phyloP scores from a whole-genome alignment of 2,329 filamentous ascomycete genomes.

The Aspergillus hiratsukae region DNA sequence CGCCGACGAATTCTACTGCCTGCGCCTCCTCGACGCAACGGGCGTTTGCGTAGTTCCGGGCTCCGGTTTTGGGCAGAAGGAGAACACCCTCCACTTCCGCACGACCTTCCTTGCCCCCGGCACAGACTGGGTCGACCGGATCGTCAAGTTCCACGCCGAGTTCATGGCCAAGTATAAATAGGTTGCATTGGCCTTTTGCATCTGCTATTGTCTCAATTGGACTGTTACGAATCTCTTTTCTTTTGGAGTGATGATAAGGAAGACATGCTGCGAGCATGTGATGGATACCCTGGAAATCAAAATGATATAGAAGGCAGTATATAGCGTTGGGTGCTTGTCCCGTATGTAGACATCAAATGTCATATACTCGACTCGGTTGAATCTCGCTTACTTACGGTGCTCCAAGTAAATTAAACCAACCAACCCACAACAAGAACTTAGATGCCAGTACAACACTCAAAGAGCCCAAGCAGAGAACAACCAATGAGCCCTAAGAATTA shows the following conservation, averaged over 20 bases:
- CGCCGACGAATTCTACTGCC: constrained; percentile 91
- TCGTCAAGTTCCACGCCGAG: constrained; percentile 83
- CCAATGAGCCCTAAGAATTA: neutral
- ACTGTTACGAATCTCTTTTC: neutral
- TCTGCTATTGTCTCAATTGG: neutral
- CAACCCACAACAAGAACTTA: neutral
- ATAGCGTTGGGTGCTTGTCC: neutral
- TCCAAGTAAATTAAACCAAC: no score
- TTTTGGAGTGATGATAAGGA: neutral
- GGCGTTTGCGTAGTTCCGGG: constrained; percentile 93
- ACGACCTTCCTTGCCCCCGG: constrained; percentile 96
- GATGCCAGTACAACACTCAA: neutral
- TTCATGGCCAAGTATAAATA: constrained; percentile 74
- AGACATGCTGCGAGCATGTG: neutral
- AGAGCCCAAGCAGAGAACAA: neutral
- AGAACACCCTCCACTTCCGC: constrained; percentile 85
- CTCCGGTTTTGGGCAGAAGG: constrained; percentile 88
- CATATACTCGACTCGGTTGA: no score
- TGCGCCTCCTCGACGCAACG: constrained; percentile 84
- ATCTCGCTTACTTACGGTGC: neutral
- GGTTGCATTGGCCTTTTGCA: neutral
- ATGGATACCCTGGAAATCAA: neutral
- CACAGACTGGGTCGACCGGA: constrained; percentile 85
- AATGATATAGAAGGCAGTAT: neutral
- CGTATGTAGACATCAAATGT: neutral